Evolutionary conservation across 306 rosid genomes (phyloP), one percentile per base, ranked within the genome.

Genomic region (Lablab purpureus): DNA sequence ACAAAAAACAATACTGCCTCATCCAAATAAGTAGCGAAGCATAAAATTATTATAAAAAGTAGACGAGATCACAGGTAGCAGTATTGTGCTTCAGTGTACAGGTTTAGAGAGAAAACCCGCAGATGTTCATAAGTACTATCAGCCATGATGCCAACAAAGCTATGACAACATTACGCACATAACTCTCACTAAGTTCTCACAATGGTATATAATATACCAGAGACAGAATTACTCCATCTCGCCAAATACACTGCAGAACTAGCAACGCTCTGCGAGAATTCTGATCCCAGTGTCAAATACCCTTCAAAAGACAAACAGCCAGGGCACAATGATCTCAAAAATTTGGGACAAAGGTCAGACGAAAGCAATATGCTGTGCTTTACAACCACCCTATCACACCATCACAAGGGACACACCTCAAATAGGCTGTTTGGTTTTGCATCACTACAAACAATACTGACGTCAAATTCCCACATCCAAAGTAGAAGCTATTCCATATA

Each of bases 111-210:
- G 10, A 14, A 46, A 25, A 27, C 25, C 58, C 40, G 23, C 5
- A 69, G 22, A 34, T 34, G 14, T 34, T n/a, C 8, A 7, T 7
- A 17, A 69, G 25, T 34, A 43, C 51, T 37, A 18, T 49, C 55
- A 69, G 15, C 58, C 17, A 21, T 12, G 34, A 67, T 11, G 52
- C 72, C 34, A 67, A 67, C 52, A 41, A 67, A 21, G 56, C 22
- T 0, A 5, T 30, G 56, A 50, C 15, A 49, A 28, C 78, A 28
- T 62, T 17, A 43, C 3, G 22, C 28, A 14, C 12, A 50, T 58
- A 80, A 63, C 12, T 22, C 79, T 11, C 17, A 79, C 55, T 23
- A 6, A 3, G 40, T 68, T 22, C 23, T 64, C 18, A 55, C 36
- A 49, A 10, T 34, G 1, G 5, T 28, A 22, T 22, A 78, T 10